phyloP scores from a whole-genome alignment of 192 early-diverging fungal species.

The Lobulomyces angularis region DNA sequence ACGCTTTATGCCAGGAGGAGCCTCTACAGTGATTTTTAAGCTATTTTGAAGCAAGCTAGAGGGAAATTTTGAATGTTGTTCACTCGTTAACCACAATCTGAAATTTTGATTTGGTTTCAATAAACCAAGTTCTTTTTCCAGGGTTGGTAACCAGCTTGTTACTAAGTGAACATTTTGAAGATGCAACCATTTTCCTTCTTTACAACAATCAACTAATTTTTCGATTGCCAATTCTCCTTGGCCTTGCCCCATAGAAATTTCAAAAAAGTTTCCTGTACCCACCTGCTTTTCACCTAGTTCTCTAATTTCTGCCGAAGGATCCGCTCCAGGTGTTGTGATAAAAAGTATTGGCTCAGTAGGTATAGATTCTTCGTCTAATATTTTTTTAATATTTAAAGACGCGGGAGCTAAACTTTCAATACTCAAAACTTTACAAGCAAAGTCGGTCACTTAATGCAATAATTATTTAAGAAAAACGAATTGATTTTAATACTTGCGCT shows the following conservation, averaged over 20 bases:
- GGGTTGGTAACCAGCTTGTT: constrained; percentile 30
- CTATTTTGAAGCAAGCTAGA: constrained; percentile 27
- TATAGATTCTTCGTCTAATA: constrained; percentile 27
- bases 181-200: constrained; percentile 34
- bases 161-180: constrained; percentile 49
- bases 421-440: constrained; percentile 20
- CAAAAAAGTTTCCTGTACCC: constrained; percentile 19
- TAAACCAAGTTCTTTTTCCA: constrained; percentile 36
- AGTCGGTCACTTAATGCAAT: constrained; percentile 18
- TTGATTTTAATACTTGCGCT: constrained; percentile 27
- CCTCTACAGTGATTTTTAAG: constrained; percentile 44
- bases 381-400: constrained; percentile 23
- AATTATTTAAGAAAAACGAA: neutral
- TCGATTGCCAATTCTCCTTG: constrained; percentile 36
- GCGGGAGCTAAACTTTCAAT: constrained; percentile 24
- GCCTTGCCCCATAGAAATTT: constrained; percentile 50
- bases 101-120: constrained; percentile 25
- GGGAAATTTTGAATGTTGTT: constrained; percentile 40
- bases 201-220: constrained; percentile 14
- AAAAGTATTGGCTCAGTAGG: constrained; percentile 38
- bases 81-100: constrained; percentile 43
- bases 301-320: constrained; percentile 38
- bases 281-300: constrained; percentile 28
- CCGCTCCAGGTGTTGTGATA: constrained; percentile 47
- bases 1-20: constrained; percentile 47